Evolutionary conservation across 192 early-diverging fungal genomes (phyloP), one percentile per base, ranked within the genome.

Genomic region (Spizellomyces punctatus): DNA sequence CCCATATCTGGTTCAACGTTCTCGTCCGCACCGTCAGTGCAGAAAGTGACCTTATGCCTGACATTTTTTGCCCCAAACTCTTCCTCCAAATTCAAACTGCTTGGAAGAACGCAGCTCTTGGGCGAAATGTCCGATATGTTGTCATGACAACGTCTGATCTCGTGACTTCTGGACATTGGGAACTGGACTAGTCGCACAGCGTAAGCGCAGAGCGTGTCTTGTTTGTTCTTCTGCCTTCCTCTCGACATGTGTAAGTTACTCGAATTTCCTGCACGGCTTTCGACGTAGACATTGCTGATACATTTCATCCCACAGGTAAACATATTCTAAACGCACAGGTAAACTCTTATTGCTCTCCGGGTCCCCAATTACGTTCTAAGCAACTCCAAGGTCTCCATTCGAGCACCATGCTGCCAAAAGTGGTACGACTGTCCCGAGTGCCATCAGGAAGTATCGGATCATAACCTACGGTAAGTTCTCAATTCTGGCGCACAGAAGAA

Each of bases 361-460:
- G 0, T 50, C 46, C 14, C 9, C 17, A 71, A 41, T 54, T 17
- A 10, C 52, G 22, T 41, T 57, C 41, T 16, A 55, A 17, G 55
- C 42, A 65, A 46, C 59, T 44, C 16, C n/a, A 71, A 94, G 91
- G 92, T 95, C 16, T 83, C 94, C 46, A 91, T 98, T 69, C 88
- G 95, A 58, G 94, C 96, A 9, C 89, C 90, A 27, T 97, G 95
- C 84, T 99, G 96, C 83, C 89, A 91, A 77, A 85, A 85, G 58
- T 99, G 96, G 96, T 99, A 92, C 77, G 96, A 99, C 81, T 99
- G 96, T 74, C 85, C 96, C 27, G 91, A 96, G 71, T 99, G 96
- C 78, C 96, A 99, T 73, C 87, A 84, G 19, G 96, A 95, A 67
- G 76, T 74, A 9, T 74, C 88, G 2, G 87, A 92, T 74, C 95